phyloP scores from a whole-genome alignment of 2,329 filamentous ascomycete genomes.

The Cytospora mali region DNA sequence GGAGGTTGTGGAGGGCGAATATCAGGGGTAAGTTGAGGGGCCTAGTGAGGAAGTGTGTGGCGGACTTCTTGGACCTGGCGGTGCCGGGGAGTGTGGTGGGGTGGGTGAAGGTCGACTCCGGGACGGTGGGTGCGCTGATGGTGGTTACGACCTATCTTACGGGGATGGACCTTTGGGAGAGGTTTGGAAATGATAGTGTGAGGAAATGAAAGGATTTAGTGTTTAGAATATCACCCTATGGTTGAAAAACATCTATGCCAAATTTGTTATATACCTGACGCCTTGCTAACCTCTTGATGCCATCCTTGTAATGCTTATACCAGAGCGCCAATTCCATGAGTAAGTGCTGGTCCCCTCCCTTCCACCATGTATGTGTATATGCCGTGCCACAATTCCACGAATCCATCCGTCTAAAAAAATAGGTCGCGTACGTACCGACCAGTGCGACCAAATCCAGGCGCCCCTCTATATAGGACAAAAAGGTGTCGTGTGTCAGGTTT shows the following conservation, averaged over 20 bases:
- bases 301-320: not conserved
- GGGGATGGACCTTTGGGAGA: slow-evolving; percentile 63
- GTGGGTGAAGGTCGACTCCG: slow-evolving; percentile 57
- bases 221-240: not conserved
- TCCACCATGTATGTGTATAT: not conserved
- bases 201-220: not conserved
- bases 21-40: slow-evolving; percentile 36
- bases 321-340: slow-evolving; percentile 2
- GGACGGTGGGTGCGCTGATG: slow-evolving; percentile 61
- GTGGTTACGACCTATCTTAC: slow-evolving; percentile 64
- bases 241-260: not conserved
- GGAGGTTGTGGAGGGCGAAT: slow-evolving; percentile 37
- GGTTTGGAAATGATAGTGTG: slow-evolving; percentile 39
- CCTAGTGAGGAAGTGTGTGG: slow-evolving; percentile 52
- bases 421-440: not conserved
- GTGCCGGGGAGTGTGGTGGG: slow-evolving; percentile 63
- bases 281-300: slow-evolving; percentile 20
- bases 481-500: too few species aligned
- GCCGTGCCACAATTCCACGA: not conserved
- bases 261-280: slow-evolving; percentile 24
- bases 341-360: not conserved
- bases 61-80: slow-evolving; percentile 63
- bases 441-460: not conserved
- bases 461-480: too few species aligned
- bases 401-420: slow-evolving; percentile 1